phyloP scores from a whole-genome alignment of 2,329 filamentous ascomycete genomes.

The Fusarium illudens region DNA sequence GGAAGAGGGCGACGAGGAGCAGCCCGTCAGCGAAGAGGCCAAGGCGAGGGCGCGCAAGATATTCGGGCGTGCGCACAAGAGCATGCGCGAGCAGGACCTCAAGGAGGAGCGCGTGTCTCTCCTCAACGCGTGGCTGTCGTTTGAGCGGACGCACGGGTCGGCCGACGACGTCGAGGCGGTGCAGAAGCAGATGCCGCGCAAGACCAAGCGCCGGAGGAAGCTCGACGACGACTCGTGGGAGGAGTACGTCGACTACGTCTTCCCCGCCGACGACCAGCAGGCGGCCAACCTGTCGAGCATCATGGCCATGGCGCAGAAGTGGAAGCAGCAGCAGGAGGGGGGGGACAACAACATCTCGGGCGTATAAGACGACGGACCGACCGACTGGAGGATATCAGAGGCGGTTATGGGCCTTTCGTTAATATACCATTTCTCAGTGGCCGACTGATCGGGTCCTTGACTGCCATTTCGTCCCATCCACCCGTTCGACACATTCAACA shows the following conservation, averaged over 20 bases:
- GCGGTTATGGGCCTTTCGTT: background rate
- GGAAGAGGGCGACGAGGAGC: constrained; percentile 67
- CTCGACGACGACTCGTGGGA: constrained; percentile 91
- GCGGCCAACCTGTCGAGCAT: constrained; percentile 84
- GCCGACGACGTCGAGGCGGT: constrained; percentile 80
- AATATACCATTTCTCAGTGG: constrained; percentile 2
- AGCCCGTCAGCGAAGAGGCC: constrained; percentile 79
- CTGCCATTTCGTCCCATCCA: background rate
- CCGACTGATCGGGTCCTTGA: background rate
- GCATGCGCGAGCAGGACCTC: constrained; percentile 88
- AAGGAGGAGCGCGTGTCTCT: constrained; percentile 94
- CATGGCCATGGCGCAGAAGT: constrained; percentile 84
- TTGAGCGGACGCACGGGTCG: constrained; percentile 86
- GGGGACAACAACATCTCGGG: constrained; percentile 45
- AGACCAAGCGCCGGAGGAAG: constrained; percentile 90
- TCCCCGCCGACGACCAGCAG: constrained; percentile 92
- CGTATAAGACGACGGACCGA: constrained; percentile 24
- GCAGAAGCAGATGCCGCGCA: constrained; percentile 91
- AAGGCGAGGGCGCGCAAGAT: constrained; percentile 83
- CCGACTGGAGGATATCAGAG: background rate
- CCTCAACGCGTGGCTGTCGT: constrained; percentile 90
- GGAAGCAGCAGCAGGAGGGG: constrained; percentile 76
- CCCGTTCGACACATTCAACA: background rate
- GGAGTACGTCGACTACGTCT: constrained; percentile 97
- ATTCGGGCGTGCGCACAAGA: constrained; percentile 85